These are phyloP conservation scores for Dactylellina parvicollis DNA, from an alignment of 2,329 filamentous ascomycete genomes.

Conservation along the genomic window DNA sequence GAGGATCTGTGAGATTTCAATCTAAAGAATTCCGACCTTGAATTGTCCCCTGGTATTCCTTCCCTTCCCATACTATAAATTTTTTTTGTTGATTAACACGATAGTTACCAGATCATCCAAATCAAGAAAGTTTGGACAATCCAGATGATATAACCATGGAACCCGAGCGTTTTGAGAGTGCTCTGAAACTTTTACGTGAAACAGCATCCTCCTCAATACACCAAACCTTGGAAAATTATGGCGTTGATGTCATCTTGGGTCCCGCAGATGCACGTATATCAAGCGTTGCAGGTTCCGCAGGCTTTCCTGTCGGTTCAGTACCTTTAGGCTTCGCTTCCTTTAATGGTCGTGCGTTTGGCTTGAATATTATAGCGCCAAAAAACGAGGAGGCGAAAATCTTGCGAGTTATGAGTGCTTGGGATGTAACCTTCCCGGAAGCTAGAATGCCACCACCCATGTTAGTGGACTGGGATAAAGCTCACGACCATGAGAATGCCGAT, in stretches of 20 bases:
- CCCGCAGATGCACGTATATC: constrained; percentile 15
- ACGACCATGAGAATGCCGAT: no score
- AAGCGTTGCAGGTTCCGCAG: constrained; percentile 14
- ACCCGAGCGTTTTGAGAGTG: constrained; percentile 6
- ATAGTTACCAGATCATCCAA: constrained; percentile 32
- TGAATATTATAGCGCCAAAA: constrained; percentile 15
- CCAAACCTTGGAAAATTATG: constrained; percentile 7
- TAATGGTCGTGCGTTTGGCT: constrained; percentile 32
- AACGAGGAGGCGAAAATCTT: constrained; percentile 14
- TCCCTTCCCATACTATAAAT: no score
- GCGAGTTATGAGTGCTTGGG: constrained; percentile 35
- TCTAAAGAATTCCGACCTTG: no score
- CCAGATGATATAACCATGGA: neutral
- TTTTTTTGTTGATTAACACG: constrained; percentile 1
- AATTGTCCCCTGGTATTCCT: no score
- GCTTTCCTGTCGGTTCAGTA: constrained; percentile 35
- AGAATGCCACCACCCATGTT: neutral
- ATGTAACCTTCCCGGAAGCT: neutral
- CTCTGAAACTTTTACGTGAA: neutral
- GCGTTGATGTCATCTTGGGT: constrained; percentile 32
- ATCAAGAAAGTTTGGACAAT: constrained; percentile 26
- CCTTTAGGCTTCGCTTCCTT: constrained; percentile 19
- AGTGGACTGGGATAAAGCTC: neutral
- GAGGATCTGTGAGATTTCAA: no score
- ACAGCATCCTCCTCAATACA: constrained; percentile 12